Base-by-base conservation (phyloP, 164 flowering plant species). In the Chloranthus sessilifolius region DNA sequence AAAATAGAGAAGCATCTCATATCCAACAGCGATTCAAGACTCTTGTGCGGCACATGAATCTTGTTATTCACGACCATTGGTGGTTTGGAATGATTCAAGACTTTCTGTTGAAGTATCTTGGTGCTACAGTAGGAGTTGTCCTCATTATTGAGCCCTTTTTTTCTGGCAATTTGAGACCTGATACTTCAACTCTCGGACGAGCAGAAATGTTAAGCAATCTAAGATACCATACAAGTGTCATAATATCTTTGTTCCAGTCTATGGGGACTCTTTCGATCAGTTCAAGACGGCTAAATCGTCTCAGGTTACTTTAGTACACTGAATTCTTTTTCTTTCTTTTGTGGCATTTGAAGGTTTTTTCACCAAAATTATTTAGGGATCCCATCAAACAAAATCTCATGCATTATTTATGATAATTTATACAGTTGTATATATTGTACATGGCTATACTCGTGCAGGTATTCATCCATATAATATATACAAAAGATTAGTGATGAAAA, bases 51-150 rank as follows among this genome's bases (percentile, higher is more conserved):
- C 99, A 94, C 57, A 60, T 89, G 90, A 65, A 74, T 30, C 62
- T 62, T 68, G 99, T 89, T 51, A 88, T 73, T 56, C 97, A 89
- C 61, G 95, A 94, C 30, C 92, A 89, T 59, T 94, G 99, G 99
- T 94, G 99, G 99, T 94, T 94, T 75, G 99, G 99, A 62, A 94
- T 94, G 95, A 87, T 94, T 64, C 99, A 94, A 53, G 99, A 94
- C 62, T 94, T 94, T 66, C 67, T 94, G 38, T 53, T 87, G 68
- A 94, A 94, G 76, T 94, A 94, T 72, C 90, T 94, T 60, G 99
- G 99, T 60, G 99, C 99, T 36, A 94, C 99, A 38, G 88, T 94
- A 40, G 97, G 91, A 51, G 99, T 88, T 58, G 62, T 94, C 57
- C 70, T 94, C 55, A 94, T 89, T 53, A 94, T 94, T 57, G 99